A percentile compares a stretch with the other conserved stretches of the same genome.
Conservation (phyloP, 106 monocot genomes). For the Phalaenopsis equestris region DNA sequence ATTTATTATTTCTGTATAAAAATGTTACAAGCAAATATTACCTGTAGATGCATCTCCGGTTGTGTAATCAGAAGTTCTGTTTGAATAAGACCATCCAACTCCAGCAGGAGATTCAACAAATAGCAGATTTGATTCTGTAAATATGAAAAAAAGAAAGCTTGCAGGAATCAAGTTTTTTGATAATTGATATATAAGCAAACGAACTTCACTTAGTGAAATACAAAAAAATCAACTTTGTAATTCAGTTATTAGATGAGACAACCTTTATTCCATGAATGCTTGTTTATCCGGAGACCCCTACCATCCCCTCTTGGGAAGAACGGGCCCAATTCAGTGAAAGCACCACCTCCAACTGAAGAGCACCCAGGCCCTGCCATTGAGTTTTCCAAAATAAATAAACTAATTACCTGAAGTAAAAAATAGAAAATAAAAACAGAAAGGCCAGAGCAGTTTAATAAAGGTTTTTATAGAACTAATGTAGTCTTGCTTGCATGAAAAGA, state of each 20-base stretch:
- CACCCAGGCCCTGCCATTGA: constrained; percentile 75
- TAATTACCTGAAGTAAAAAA: no score
- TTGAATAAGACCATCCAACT: constrained; percentile 99
- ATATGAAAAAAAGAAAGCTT: background rate
- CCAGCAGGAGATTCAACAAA: constrained; percentile 99
- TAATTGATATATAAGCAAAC: no score
- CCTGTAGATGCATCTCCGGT: constrained; percentile 63
- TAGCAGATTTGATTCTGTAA: constrained; percentile 77
- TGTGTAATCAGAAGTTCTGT: constrained; percentile 68
- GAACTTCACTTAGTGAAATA: no score
- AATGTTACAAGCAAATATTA: constrained; percentile 15
- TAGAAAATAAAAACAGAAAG: background rate
- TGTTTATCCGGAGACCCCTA: constrained; percentile 72
- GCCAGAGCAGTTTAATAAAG: background rate
- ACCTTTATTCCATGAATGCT: constrained; percentile 97
- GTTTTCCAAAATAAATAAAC: background rate
- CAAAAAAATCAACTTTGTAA: background rate
- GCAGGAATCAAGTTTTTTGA: no score
- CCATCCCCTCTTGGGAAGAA: constrained; percentile 92
- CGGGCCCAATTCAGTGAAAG: constrained; percentile 93
- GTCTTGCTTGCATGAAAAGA: background rate
- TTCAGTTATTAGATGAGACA: background rate
- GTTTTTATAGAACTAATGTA: background rate
- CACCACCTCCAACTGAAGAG: constrained; percentile 92
- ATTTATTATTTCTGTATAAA: background rate